phyloP scores from a whole-genome alignment of 2,329 filamentous ascomycete species.

The Colletotrichum acutatum region DNA sequence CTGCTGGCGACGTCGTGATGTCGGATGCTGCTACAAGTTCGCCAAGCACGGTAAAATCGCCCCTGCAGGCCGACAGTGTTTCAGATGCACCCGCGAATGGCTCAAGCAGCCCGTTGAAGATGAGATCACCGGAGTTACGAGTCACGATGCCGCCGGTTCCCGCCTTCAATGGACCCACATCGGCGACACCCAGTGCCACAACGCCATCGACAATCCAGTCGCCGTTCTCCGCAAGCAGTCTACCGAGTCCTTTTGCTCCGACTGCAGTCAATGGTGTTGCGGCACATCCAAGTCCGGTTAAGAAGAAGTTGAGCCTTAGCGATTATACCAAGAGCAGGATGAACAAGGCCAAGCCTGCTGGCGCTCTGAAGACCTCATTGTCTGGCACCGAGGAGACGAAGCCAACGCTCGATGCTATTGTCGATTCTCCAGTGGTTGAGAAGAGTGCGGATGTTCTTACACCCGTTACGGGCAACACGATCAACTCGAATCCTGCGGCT shows the following conservation, averaged over 20 bases:
- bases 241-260: slow-evolving; percentile 56
- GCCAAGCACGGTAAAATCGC: slow-evolving; percentile 37
- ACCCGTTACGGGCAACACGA: slow-evolving; percentile 9
- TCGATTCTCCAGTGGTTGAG: slow-evolving; percentile 47
- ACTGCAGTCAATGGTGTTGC: slow-evolving; percentile 54
- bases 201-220: slow-evolving; percentile 63
- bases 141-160: slow-evolving; percentile 69
- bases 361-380: slow-evolving; percentile 21
- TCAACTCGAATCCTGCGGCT: slow-evolving; percentile 21
- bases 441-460: slow-evolving; percentile 41
- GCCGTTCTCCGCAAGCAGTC: slow-evolving; percentile 55
- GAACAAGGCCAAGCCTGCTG: slow-evolving; percentile 55
- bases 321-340: slow-evolving; percentile 71
- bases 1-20: slow-evolving; percentile 41
- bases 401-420: slow-evolving; percentile 46
- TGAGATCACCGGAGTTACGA: slow-evolving; percentile 53
- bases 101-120: slow-evolving; percentile 27
- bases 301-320: slow-evolving; percentile 75
- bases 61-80: not conserved
- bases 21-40: slow-evolving; percentile 46
- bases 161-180: slow-evolving; percentile 54
- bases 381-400: slow-evolving; percentile 52
- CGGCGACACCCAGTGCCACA: slow-evolving; percentile 48
- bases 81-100: slow-evolving; percentile 31
- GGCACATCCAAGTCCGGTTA: slow-evolving; percentile 68